phyloP scores from a whole-genome alignment of 371 early-diverging fungal species.

The Rhizopus microsporus region DNA sequence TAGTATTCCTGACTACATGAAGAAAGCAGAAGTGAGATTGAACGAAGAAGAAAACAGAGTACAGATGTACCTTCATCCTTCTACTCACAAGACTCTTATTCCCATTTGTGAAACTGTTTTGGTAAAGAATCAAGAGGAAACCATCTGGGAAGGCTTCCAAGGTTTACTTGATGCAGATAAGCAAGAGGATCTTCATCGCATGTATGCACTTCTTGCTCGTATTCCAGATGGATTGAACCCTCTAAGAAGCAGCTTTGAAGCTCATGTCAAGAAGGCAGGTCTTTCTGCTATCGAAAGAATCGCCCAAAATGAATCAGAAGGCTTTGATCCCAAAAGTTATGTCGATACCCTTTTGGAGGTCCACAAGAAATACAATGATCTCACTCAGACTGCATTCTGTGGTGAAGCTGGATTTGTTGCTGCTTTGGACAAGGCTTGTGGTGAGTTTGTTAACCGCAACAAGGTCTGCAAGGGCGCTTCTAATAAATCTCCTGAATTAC shows the following conservation, averaged over 20 bases:
- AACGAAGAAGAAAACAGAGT: slow-evolving; percentile 90
- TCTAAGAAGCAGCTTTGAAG: slow-evolving; percentile 78
- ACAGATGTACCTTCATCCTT: slow-evolving; percentile 82
- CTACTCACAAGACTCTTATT: slow-evolving; percentile 77
- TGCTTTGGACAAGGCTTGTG: slow-evolving; percentile 90
- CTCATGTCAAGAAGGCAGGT: slow-evolving; percentile 84
- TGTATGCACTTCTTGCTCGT: slow-evolving; percentile 81
- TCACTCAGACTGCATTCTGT: slow-evolving; percentile 75
- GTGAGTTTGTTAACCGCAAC: slow-evolving; percentile 92
- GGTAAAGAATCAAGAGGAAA: slow-evolving; percentile 78
- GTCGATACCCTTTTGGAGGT: slow-evolving; percentile 80
- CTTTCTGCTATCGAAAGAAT: slow-evolving; percentile 81
- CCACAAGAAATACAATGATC: slow-evolving; percentile 76
- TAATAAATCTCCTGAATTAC: slow-evolving; percentile 79
- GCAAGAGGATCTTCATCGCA: slow-evolving; percentile 82
- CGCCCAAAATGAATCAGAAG: slow-evolving; percentile 58
- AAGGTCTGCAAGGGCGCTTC: slow-evolving; percentile 72
- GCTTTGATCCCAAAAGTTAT: slow-evolving; percentile 77
- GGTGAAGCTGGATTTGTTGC: slow-evolving; percentile 90
- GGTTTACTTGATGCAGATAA: slow-evolving; percentile 82
- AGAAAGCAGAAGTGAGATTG: slow-evolving; percentile 85
- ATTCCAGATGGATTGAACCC: slow-evolving; percentile 83
- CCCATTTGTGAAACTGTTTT: slow-evolving; percentile 82
- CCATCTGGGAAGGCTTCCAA: slow-evolving; percentile 88
- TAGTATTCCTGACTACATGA: slow-evolving; percentile 91